Base-by-base conservation (phyloP, 441 rosid genomes). In the Theobroma grandiflorum region DNA sequence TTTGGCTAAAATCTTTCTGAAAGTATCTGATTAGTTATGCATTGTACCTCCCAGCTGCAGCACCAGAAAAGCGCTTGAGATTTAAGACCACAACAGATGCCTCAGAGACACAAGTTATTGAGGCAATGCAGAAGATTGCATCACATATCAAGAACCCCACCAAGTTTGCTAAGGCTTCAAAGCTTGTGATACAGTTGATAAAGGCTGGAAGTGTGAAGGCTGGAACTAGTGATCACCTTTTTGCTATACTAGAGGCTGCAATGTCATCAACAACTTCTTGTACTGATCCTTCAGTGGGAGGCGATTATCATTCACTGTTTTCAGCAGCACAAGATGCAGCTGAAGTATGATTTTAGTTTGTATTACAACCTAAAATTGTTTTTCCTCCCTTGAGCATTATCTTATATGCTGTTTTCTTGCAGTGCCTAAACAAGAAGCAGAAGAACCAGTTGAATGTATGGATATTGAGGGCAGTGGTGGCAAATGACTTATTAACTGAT, bases 71-170 rank as follows among this genome's bases (percentile, higher is more conserved):
- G 84, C 88, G 92, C 68, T 80, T 93, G 84, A 92, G 96, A 88
- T 96, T 96, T 82, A 96, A 95, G 88, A 95, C 93, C n/a, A 91
- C 95, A 31, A 92, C 94, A 0, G 96, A 96, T 89, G 96, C 96
- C 61, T 93, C 99, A 0, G 97, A 91, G 72, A 84, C 82, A 12
- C 98, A 96, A 89, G 85, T 95, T 37, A 84, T 92, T 4, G 98
- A 96, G 71, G 98, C 98, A 18, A 95, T 96, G 98, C 91, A 90
- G 88, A 96, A 93, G 88, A 93, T 96, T 74, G 91, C 97, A 9
- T 94, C 91, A 2, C 98, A 96, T 82, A 91, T 94, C 77, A 90
- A 85, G 89, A 96, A 88, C 76, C 95, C 91, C 45, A 14, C 85
- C 4, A 96, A 96, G 85, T 89, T 94, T 74, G 77, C 92, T 20